phyloP scores from a whole-genome alignment of 306 rosid genomes.

The Lithocarpus polystachyus region DNA sequence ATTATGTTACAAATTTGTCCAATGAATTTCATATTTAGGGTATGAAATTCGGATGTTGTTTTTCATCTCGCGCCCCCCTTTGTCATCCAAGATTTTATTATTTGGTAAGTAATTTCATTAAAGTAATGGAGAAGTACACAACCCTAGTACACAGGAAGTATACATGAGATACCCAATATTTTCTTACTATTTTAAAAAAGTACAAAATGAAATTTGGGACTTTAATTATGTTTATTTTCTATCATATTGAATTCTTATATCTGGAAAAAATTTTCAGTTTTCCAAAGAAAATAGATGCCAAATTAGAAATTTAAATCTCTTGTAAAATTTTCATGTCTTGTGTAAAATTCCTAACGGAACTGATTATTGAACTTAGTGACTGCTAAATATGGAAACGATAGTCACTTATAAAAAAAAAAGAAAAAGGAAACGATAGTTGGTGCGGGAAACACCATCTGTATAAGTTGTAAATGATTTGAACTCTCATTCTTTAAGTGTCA shows the following conservation, averaged over 20 bases:
- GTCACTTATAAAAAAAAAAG: background rate
- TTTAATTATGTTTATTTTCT: constrained; percentile 17
- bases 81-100: background rate
- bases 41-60: background rate
- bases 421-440: background rate
- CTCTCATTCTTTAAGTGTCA: background rate
- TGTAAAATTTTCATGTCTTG: background rate
- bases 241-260: background rate
- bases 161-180: background rate
- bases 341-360: constrained; percentile 8
- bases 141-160: no score
- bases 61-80: background rate
- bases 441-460: background rate
- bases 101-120: no score
- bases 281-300: background rate
- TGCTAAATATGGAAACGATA: background rate
- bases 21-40: background rate
- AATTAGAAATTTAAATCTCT: background rate
- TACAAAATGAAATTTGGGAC: constrained; percentile 2
- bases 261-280: background rate
- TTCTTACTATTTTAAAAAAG: background rate
- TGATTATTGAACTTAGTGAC: constrained; percentile 13
- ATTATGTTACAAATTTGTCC: background rate
- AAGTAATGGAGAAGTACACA: no score
- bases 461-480: background rate